Percentiles rank a stretch among this genome's conserved stretches.
Evolutionary conservation across 148 eudicot genomes (phyloP).

Genomic region (Diospyros kaki): DNA sequence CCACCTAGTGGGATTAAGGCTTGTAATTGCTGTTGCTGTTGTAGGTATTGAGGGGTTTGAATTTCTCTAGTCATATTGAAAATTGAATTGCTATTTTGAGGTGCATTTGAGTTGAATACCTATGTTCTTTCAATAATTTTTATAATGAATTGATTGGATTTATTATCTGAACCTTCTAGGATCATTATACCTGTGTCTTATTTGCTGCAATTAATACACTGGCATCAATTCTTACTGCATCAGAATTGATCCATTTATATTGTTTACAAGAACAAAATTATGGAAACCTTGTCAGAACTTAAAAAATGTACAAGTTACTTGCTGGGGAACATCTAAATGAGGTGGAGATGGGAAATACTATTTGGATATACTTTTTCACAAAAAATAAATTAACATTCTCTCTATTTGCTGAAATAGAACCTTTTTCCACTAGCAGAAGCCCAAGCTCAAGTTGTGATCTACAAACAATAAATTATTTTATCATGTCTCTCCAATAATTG

Average conservation of each 20-base stretch:
- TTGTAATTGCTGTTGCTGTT: no score
- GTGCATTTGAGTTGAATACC: not conserved
- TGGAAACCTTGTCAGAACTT: not conserved
- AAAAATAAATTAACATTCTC: not conserved
- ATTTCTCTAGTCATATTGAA: not conserved
- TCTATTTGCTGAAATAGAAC: not conserved
- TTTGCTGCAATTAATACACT: not conserved
- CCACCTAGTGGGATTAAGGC: no score
- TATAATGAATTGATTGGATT: not conserved
- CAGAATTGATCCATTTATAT: not conserved
- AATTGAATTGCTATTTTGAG: not conserved
- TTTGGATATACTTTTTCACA: not conserved
- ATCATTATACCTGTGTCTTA: not conserved
- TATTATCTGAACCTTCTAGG: not conserved
- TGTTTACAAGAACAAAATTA: not conserved
- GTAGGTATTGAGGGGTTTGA: not conserved
- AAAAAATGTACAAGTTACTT: constrained; percentile 2
- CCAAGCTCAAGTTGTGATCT: not conserved
- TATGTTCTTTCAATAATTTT: not conserved
- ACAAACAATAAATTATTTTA: not conserved
- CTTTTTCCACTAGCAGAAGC: not conserved
- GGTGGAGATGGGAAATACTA: not conserved
- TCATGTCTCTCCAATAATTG: not conserved
- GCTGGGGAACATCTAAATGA: not conserved
- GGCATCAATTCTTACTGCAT: not conserved